phyloP scores from a whole-genome alignment of 495 filamentous ascomycete genomes.

The Paragyromitra xinjiangensis region DNA sequence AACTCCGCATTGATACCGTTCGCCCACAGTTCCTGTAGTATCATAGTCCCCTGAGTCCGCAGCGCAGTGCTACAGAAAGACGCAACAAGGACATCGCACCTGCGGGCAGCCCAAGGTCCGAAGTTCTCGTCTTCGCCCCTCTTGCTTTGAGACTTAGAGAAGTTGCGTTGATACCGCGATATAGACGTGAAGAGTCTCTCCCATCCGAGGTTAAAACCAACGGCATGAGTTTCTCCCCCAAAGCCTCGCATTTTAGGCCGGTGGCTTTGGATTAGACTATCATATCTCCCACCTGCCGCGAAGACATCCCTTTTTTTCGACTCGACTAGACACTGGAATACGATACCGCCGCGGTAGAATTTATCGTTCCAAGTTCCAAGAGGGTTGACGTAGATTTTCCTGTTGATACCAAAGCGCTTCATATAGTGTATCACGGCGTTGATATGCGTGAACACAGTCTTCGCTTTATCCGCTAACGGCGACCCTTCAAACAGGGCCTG shows the following conservation, averaged over 20 bases:
- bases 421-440: constrained; percentile 77
- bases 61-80: constrained; percentile 82
- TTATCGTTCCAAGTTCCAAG: constrained; percentile 90
- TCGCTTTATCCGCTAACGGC: constrained; percentile 70
- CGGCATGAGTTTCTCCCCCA: constrained; percentile 71
- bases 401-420: constrained; percentile 74
- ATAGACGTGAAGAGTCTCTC: constrained; percentile 76
- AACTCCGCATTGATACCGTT: constrained; percentile 91
- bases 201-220: constrained; percentile 92
- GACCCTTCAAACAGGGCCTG: constrained; percentile 76
- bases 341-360: constrained; percentile 85
- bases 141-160: constrained; percentile 44
- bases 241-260: constrained; percentile 66
- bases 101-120: constrained; percentile 58
- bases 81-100: constrained; percentile 89
- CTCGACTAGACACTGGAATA: constrained; percentile 93
- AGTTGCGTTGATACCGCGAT: constrained; percentile 61
- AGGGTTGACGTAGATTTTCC: constrained; percentile 84
- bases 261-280: constrained; percentile 79
- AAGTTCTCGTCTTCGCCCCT: constrained; percentile 58
- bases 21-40: constrained; percentile 82
- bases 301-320: constrained; percentile 84
- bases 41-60: constrained; percentile 74
- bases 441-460: constrained; percentile 80
- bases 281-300: constrained; percentile 93